phyloP scores from a whole-genome alignment of 2,329 filamentous ascomycete genomes.

The Alternaria metachromatica region DNA sequence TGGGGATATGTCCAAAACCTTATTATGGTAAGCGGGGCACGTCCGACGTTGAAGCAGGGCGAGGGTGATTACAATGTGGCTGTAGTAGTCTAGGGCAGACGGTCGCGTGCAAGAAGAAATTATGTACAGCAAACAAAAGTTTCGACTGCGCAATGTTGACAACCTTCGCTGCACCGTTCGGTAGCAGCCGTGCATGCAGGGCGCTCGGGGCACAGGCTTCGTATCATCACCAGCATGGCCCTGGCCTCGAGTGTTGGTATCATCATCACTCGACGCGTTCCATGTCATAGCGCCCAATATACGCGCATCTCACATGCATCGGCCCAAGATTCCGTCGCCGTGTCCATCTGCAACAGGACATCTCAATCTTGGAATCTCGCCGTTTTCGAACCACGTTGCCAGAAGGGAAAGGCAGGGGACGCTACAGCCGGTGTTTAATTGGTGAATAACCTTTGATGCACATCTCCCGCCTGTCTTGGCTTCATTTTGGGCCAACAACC shows the following conservation, averaged over 20 bases:
- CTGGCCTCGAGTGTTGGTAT: conserved; percentile 8
- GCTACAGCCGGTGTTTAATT: neutral
- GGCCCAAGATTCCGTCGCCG: neutral
- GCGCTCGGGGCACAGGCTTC: conserved; percentile 18
- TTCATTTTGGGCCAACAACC: conserved; percentile 2
- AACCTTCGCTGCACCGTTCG: conserved; percentile 7
- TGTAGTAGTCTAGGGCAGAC: neutral
- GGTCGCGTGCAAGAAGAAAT: conserved; percentile 1
- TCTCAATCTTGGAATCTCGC: neutral
- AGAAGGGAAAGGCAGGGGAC: conserved; percentile 4
- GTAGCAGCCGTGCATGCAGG: conserved; percentile 24
- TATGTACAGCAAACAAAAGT: conserved; percentile 11
- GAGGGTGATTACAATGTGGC: neutral
- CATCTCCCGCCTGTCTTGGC: conserved; percentile 8
- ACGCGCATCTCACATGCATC: conserved; percentile 2
- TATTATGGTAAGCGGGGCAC: conserved; percentile 16
- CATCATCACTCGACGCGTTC: conserved; percentile 4
- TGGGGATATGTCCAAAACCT: conserved; percentile 15
- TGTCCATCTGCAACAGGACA: neutral
- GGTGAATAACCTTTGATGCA: conserved; percentile 1
- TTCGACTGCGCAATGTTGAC: conserved; percentile 3
- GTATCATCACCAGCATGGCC: conserved; percentile 14
- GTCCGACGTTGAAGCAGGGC: conserved; percentile 1
- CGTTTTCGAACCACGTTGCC: neutral
- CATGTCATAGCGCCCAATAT: neutral